Evolutionary conservation across 2,329 filamentous ascomycete genomes (phyloP).

Genomic region (Penicillium freii): DNA sequence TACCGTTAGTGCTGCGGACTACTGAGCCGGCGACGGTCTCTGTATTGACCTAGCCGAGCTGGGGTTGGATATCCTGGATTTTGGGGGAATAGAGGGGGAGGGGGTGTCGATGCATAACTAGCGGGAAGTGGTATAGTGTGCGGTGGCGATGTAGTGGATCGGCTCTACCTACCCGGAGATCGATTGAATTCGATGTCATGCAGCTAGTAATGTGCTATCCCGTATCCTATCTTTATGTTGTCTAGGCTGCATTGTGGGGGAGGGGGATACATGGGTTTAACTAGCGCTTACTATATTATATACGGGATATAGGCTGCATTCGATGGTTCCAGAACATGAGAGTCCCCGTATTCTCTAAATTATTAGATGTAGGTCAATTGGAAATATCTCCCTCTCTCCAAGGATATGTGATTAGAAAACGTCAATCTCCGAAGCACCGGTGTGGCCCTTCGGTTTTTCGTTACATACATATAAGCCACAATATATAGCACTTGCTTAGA

Average conservation of each 20-base stretch:
- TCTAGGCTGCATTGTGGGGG: neutral
- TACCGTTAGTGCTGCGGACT: conserved; percentile 14
- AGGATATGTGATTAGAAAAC: neutral
- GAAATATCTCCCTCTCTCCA: neutral
- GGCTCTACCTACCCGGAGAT: neutral
- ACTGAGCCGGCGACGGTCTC: conserved; percentile 12
- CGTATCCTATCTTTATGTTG: neutral
- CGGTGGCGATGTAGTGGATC: neutral
- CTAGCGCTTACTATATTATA: neutral
- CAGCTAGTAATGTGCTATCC: neutral
- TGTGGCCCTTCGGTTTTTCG: neutral
- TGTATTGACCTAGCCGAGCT: conserved; percentile 3
- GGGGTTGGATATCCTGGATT: neutral
- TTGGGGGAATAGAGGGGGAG: neutral
- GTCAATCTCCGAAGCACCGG: neutral
- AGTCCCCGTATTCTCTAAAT: neutral
- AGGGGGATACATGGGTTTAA: neutral
- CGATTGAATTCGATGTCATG: neutral
- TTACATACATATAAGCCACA: neutral
- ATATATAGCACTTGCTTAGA: neutral
- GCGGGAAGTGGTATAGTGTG: neutral
- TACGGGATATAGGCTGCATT: neutral
- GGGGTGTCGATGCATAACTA: neutral
- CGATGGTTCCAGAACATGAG: neutral
- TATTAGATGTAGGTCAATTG: neutral